Evolutionary conservation across 2,329 filamentous ascomycete species (phyloP).

Genomic region (Colletotrichum paranaense): DNA sequence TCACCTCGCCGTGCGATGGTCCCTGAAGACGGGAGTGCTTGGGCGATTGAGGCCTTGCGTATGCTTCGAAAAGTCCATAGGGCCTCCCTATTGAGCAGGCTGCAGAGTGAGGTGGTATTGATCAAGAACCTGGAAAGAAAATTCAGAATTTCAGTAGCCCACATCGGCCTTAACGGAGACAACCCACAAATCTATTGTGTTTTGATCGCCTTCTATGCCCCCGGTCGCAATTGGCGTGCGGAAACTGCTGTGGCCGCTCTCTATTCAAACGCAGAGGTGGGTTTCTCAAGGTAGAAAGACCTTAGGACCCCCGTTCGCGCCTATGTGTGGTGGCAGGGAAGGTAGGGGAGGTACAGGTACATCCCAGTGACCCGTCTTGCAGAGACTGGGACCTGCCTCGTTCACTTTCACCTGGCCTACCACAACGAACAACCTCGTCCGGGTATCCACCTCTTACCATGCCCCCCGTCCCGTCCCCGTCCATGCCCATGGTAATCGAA

Average conservation of each 20-base stretch:
- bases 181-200: neutral
- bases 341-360: conserved; percentile 23
- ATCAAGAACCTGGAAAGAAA: neutral
- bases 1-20: neutral
- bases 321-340: neutral
- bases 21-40: neutral
- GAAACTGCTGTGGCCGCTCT: neutral
- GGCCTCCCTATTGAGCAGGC: too few species aligned
- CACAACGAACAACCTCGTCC: conserved; percentile 15
- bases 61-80: too few species aligned
- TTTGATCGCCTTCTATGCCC: neutral
- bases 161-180: neutral
- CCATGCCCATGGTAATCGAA: conserved; percentile 16
- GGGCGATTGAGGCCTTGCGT: neutral
- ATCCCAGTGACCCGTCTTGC: neutral
- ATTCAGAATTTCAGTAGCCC: neutral
- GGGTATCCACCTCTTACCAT: conserved; percentile 28
- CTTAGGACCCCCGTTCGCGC: neutral
- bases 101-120: neutral
- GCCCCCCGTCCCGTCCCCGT: conserved; percentile 5
- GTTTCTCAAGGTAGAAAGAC: neutral
- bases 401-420: conserved; percentile 11
- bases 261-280: neutral
- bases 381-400: neutral
- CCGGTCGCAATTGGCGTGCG: neutral